These are phyloP conservation scores for Colletotrichum sublineola DNA, from an alignment of 2,329 filamentous ascomycete species.

Conservation along the genomic window DNA sequence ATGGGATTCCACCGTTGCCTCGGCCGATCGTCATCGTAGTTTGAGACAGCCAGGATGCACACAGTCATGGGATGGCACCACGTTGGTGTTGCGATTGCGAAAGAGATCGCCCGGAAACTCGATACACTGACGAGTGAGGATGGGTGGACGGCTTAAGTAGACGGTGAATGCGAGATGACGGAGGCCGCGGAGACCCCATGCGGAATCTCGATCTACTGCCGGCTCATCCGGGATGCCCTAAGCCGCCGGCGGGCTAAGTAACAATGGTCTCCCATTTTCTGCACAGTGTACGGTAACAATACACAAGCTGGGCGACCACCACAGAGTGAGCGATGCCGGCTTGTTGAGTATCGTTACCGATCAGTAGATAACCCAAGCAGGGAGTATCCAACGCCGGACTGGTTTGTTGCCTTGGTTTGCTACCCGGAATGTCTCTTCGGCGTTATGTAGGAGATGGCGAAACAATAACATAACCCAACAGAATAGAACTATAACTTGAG, in stretches of 20 bases:
- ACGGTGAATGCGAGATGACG: too few species aligned
- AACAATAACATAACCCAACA: too few species aligned
- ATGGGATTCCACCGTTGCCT: background rate
- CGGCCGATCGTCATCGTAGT: background rate
- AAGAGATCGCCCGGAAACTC: background rate
- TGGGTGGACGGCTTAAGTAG: background rate
- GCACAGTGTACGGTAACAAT: background rate
- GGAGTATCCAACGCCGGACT: too few species aligned
- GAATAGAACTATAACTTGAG: too few species aligned
- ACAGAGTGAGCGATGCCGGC: background rate
- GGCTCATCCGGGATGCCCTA: background rate
- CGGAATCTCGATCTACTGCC: too few species aligned
- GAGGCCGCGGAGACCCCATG: background rate
- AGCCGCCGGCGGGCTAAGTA: background rate
- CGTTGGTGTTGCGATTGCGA: background rate
- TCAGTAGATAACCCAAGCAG: too few species aligned
- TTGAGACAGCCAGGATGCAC: background rate
- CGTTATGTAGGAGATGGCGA: too few species aligned
- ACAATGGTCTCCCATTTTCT: background rate
- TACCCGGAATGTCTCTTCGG: too few species aligned
- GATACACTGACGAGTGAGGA: too few species aligned
- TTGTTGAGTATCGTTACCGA: too few species aligned
- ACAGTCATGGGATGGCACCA: background rate
- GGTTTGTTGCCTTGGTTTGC: too few species aligned
- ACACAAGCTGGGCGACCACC: too few species aligned